Conservation (phyloP, 148 eudicot genomes). For the Cornus kousa region DNA sequence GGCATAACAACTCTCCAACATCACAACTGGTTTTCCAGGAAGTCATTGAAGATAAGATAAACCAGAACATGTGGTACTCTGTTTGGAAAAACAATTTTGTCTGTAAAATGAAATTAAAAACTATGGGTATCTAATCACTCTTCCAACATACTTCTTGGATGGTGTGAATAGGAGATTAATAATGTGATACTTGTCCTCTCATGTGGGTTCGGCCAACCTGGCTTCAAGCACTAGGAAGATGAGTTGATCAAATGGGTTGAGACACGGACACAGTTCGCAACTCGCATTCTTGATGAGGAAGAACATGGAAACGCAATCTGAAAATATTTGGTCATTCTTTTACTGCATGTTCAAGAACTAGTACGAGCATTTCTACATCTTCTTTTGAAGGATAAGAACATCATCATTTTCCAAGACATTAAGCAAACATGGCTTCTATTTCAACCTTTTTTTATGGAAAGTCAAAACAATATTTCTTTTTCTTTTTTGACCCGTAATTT, state of each 20-base stretch:
- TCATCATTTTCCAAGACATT: too few species aligned
- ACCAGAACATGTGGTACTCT: background rate
- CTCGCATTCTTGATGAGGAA: background rate
- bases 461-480: too few species aligned
- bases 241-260: background rate
- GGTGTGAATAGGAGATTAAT: background rate
- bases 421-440: too few species aligned
- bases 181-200: background rate
- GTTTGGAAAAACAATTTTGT: background rate
- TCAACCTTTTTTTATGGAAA: too few species aligned
- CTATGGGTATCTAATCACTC: background rate
- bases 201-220: slow-evolving; percentile 2
- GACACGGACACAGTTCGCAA: background rate
- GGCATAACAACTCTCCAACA: too few species aligned
- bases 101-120: background rate
- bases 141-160: slow-evolving; percentile 7
- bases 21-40: background rate
- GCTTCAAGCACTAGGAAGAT: background rate
- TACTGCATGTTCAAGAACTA: background rate
- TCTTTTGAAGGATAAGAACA: too few species aligned
- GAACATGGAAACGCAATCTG: too few species aligned
- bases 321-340: too few species aligned
- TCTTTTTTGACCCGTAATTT: background rate
- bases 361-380: too few species aligned
- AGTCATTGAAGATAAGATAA: background rate